Conservation (phyloP, 2,329 filamentous ascomycete genomes). For the Byssothecium circinans region DNA sequence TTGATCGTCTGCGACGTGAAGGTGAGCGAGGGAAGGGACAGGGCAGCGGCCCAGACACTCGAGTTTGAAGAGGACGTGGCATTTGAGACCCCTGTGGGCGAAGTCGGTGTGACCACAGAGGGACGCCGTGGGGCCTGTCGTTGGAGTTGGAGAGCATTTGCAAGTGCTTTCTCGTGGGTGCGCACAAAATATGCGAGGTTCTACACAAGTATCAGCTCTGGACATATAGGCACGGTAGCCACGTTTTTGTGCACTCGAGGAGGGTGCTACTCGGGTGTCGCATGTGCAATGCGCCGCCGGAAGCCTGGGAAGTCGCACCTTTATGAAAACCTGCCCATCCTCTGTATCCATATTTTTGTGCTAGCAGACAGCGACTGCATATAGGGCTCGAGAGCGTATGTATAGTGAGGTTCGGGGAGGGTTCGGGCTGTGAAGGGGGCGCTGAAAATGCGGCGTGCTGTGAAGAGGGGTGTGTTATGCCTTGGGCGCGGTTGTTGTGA, state of each 20-base stretch:
- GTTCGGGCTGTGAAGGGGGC: background rate
- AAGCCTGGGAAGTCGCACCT: conserved; percentile 56
- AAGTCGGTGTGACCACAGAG: conserved; percentile 39
- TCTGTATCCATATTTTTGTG: conserved; percentile 71
- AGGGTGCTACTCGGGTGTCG: background rate
- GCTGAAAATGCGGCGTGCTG: background rate
- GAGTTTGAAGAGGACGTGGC: conserved; percentile 63
- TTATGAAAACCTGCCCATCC: conserved; percentile 87
- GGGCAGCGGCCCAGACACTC: conserved; percentile 74
- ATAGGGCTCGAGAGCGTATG: conserved; percentile 24
- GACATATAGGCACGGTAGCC: conserved; percentile 2
- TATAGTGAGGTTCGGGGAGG: conserved; percentile 1
- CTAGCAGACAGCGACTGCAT: conserved; percentile 37
- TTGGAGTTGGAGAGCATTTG: conserved; percentile 88
- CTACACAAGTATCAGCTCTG: conserved; percentile 56
- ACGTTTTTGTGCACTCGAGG: conserved; percentile 3
- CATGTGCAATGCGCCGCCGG: conserved; percentile 5
- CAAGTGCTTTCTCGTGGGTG: conserved; percentile 94
- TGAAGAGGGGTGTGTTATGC: background rate
- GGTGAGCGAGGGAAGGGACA: conserved; percentile 82
- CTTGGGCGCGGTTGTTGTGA: background rate
- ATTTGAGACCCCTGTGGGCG: conserved; percentile 37
- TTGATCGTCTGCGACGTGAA: conserved; percentile 86
- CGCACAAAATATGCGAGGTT: conserved; percentile 95
- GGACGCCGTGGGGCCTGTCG: conserved; percentile 66